Conservation (phyloP, 768 basidiomycete species). For the Tremella yokohamensis region DNA sequence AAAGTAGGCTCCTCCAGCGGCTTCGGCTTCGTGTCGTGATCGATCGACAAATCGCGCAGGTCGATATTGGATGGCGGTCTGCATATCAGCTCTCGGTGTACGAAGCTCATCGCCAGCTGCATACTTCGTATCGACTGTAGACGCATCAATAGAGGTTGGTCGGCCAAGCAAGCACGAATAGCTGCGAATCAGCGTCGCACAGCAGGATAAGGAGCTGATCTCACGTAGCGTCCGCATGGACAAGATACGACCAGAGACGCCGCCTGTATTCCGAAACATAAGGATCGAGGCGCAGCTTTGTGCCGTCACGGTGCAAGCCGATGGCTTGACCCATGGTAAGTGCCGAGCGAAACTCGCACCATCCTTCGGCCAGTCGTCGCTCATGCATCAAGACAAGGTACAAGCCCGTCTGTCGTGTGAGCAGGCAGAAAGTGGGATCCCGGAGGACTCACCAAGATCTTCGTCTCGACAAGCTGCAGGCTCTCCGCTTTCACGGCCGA, state of each 20-base stretch:
- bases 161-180: conserved; percentile 88
- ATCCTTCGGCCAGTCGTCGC: conserved; percentile 75
- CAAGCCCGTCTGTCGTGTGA: conserved; percentile 61
- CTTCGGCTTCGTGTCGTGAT: conserved; percentile 30
- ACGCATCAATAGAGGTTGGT: conserved; percentile 74
- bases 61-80: conserved; percentile 59
- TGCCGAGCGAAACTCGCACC: conserved; percentile 88
- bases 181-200: conserved; percentile 6
- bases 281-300: conserved; percentile 59
- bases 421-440: not conserved
- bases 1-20: conserved; percentile 64
- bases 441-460: conserved; percentile 60
- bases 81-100: not conserved
- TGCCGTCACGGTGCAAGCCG: conserved; percentile 82
- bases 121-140: conserved; percentile 80
- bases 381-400: conserved; percentile 55
- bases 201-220: conserved; percentile 10
- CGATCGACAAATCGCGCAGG: conserved; percentile 28
- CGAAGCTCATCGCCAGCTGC: conserved; percentile 50
- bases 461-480: conserved; percentile 78
- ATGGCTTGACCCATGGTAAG: conserved; percentile 87
- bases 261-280: conserved; percentile 78
- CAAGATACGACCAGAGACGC: conserved; percentile 74
- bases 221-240: conserved; percentile 81
- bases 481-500: conserved; percentile 89